Percentiles rank a stretch among this genome's conserved stretches.
These are phyloP conservation scores for Oryza australiensis DNA, from an alignment of 176 grass and related monocot genomes.

Conservation along the genomic window DNA sequence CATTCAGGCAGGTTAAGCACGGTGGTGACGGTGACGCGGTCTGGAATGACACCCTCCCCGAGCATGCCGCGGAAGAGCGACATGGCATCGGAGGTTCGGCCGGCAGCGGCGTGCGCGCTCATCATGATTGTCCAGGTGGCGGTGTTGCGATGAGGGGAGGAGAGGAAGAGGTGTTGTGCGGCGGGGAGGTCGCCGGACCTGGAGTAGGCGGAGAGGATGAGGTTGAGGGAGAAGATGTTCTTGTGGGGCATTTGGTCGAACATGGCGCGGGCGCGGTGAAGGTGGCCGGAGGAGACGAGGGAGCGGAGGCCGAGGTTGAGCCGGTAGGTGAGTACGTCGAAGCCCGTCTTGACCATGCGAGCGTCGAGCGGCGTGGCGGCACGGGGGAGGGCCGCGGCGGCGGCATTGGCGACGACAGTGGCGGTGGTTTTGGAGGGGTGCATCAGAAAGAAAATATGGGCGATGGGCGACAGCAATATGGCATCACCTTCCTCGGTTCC, in stretches of 20 bases:
- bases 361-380: slow-evolving; percentile 36
- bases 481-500: too few relatives aligned
- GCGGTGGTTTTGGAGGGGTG: not conserved
- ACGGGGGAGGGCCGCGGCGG: not conserved
- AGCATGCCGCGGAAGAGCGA: slow-evolving; percentile 64
- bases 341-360: slow-evolving; percentile 50
- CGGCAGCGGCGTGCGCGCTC: slow-evolving; percentile 20
- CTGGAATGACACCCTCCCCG: slow-evolving; percentile 41
- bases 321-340: slow-evolving; percentile 37
- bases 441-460: slow-evolving; percentile 22
- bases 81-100: slow-evolving; percentile 37
- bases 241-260: slow-evolving; percentile 63
- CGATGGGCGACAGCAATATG: too few relatives aligned
- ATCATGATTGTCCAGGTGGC: slow-evolving; percentile 88
- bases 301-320: slow-evolving; percentile 25
- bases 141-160: slow-evolving; percentile 26
- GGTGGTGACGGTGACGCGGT: slow-evolving; percentile 46
- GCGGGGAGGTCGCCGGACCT: slow-evolving; percentile 39
- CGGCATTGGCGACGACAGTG: not conserved
- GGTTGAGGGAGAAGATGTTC: slow-evolving; percentile 53
- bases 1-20: slow-evolving; percentile 48
- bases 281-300: slow-evolving; percentile 33
- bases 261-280: slow-evolving; percentile 38
- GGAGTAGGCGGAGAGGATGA: slow-evolving; percentile 56
- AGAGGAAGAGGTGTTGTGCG: slow-evolving; percentile 45